A percentile compares a stretch with the other conserved stretches of the same genome.
Evolutionary conservation across 208 protist species (phyloP).

Genomic region (Trypanosoma rangeli): DNA sequence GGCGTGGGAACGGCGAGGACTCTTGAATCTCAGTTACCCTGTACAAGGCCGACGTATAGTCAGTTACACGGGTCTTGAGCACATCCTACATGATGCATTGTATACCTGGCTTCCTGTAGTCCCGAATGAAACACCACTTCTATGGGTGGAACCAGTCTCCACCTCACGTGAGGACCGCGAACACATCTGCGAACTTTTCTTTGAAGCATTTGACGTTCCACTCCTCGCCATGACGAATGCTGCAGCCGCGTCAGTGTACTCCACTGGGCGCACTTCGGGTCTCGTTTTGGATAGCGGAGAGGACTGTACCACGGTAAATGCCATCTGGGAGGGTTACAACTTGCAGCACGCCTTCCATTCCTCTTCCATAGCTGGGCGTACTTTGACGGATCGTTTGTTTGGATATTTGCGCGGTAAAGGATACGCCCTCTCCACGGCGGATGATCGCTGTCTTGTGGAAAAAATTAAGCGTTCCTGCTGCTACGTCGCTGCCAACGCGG

Average conservation of each 20-base stretch:
- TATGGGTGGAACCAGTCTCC: slow-evolving; percentile 98
- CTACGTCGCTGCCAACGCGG: slow-evolving; percentile 54
- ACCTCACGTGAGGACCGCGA: slow-evolving; percentile 94
- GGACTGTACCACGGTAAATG: slow-evolving; percentile 97
- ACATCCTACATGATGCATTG: slow-evolving; percentile 78
- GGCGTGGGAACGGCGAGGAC: slow-evolving; percentile 50
- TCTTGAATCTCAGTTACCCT: slow-evolving; percentile 53
- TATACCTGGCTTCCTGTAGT: slow-evolving; percentile 61
- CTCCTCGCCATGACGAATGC: slow-evolving; percentile 92
- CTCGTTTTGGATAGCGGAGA: slow-evolving; percentile 99
- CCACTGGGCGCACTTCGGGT: slow-evolving; percentile 97
- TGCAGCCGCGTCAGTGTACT: slow-evolving; percentile 96
- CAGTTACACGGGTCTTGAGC: slow-evolving; percentile 82
- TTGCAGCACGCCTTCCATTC: slow-evolving; percentile 63
- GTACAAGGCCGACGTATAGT: slow-evolving; percentile 64
- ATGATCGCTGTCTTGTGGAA: slow-evolving; percentile 63
- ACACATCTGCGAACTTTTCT: slow-evolving; percentile 94
- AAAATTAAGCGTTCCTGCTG: slow-evolving; percentile 83
- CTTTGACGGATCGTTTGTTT: slow-evolving; percentile 80
- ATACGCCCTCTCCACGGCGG: slow-evolving; percentile 91
- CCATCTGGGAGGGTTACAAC: slow-evolving; percentile 97
- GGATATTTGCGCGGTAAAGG: slow-evolving; percentile 49
- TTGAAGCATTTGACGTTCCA: slow-evolving; percentile 97
- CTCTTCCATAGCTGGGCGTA: slow-evolving; percentile 71
- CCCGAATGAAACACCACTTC: slow-evolving; percentile 54